Evolutionary conservation across 345 rosid species (phyloP).

Genomic region (Raphanus sativus): DNA sequence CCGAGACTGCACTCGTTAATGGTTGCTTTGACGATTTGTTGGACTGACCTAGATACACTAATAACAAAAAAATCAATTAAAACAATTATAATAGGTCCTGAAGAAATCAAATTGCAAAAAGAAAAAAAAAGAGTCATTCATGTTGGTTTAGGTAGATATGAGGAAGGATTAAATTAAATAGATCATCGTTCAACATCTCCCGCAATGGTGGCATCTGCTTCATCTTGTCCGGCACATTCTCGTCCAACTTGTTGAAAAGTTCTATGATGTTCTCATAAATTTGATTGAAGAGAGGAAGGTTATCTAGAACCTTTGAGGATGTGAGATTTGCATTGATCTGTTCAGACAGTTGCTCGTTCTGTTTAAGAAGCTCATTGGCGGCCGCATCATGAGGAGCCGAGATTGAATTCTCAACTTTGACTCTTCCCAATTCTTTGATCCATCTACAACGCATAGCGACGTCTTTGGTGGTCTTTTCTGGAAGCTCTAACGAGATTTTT

Average conservation of each 20-base stretch:
- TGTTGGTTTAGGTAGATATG: neutral
- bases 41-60: neutral
- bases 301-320: neutral
- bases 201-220: neutral
- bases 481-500: neutral
- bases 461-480: neutral
- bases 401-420: neutral
- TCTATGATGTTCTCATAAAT: neutral
- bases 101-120: neutral
- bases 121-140: neutral
- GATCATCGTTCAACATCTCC: neutral
- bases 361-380: neutral
- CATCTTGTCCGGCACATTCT: neutral
- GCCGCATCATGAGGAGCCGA: neutral
- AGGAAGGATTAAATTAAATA: neutral
- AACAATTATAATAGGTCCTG: neutral
- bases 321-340: neutral
- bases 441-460: neutral
- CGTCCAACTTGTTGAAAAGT: neutral
- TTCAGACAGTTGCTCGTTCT: neutral
- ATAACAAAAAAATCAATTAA: neutral
- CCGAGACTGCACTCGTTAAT: neutral
- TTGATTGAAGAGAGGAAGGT: neutral
- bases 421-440: neutral
- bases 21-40: neutral